These are phyloP conservation scores for Linnemannia hyalina DNA, from an alignment of 192 early-diverging fungal genomes.

Conservation along the genomic window DNA sequence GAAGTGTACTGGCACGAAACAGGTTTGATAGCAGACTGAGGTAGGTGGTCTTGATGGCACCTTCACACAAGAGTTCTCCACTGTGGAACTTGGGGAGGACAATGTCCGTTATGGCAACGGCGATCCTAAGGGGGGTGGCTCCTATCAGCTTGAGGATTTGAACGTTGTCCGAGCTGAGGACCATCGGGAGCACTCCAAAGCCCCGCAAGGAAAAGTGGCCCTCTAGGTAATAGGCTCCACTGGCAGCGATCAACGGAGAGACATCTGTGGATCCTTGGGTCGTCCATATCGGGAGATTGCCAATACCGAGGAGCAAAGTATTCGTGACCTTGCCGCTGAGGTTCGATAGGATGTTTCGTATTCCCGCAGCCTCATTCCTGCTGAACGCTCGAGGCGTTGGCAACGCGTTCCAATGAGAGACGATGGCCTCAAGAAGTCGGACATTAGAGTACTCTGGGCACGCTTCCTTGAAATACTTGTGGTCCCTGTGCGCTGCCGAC, in stretches of 20 bases:
- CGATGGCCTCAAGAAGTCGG: background rate
- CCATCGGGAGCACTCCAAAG: constrained; percentile 1
- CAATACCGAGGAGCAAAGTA: background rate
- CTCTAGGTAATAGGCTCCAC: background rate
- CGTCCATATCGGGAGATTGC: background rate
- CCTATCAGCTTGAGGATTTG: constrained; percentile 10
- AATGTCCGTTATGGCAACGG: background rate
- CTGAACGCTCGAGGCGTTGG: background rate
- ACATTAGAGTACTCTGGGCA: background rate
- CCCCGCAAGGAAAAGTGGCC: background rate
- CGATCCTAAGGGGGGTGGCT: background rate
- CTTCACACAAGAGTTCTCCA: background rate
- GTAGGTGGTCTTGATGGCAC: background rate
- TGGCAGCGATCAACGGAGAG: constrained; percentile 5
- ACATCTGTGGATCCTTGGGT: background rate
- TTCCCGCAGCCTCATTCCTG: background rate
- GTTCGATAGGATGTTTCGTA: background rate
- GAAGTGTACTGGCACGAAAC: background rate
- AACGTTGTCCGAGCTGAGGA: background rate
- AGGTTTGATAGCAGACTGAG: background rate
- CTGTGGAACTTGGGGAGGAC: constrained; percentile 11
- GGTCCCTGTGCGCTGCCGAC: background rate
- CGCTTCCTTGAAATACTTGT: background rate
- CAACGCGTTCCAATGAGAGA: background rate
- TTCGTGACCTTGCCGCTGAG: accelerated